Conservation (phyloP, 2,329 filamentous ascomycete genomes). For the Colletotrichum karsti region DNA sequence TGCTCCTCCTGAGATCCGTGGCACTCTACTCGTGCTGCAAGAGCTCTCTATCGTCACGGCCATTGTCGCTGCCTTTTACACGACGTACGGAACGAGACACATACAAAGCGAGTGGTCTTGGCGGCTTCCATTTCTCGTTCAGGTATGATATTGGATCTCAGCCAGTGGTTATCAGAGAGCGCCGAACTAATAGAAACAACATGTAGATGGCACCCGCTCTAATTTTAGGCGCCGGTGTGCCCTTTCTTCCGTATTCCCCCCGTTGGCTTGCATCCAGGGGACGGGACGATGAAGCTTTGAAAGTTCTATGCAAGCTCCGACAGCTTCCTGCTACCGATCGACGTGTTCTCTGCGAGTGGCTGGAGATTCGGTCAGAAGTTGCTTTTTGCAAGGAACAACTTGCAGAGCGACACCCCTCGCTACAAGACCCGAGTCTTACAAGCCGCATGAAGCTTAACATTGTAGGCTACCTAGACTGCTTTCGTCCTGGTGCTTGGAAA, state of each 20-base stretch:
- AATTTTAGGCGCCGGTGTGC: not conserved
- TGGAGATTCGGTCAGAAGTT: conserved; percentile 56
- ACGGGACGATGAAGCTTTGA: conserved; percentile 46
- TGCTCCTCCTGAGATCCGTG: not conserved
- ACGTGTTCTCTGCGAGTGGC: conserved; percentile 54
- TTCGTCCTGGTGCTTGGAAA: conserved; percentile 51
- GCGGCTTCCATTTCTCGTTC: not conserved
- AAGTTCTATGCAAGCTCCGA: conserved; percentile 46
- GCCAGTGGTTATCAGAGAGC: no score
- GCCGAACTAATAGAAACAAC: no score
- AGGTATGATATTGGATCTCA: no score
- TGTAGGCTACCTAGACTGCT: conserved; percentile 53
- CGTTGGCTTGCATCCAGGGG: not conserved
- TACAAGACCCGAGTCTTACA: conserved; percentile 45
- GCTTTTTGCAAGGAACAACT: not conserved
- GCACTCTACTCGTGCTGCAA: conserved; percentile 55
- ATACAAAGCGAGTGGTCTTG: conserved; percentile 44
- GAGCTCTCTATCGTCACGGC: conserved; percentile 59
- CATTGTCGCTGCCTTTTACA: conserved; percentile 61
- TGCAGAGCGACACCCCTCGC: conserved; percentile 35
- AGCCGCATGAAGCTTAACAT: conserved; percentile 50
- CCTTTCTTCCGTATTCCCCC: not conserved
- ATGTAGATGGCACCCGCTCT: not conserved
- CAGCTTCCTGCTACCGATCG: conserved; percentile 49
- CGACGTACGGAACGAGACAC: conserved; percentile 58